phyloP scores from a whole-genome alignment of 305 asterid species.

The Fraxinus albicans region DNA sequence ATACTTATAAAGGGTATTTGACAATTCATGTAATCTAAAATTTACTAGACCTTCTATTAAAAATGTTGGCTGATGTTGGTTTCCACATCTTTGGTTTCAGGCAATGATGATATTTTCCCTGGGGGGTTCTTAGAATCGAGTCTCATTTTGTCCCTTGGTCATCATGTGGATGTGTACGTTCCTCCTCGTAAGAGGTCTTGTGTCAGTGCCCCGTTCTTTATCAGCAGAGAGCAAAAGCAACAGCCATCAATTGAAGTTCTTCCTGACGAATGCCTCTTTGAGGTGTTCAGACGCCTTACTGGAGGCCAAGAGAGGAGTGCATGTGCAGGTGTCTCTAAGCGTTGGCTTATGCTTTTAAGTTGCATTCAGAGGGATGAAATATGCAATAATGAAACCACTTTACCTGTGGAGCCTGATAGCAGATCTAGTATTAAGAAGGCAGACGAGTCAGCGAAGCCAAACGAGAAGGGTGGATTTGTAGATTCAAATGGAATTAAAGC shows the following conservation, averaged over 20 bases:
- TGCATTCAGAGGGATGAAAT: slow-evolving; percentile 67
- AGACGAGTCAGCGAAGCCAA: slow-evolving; percentile 25
- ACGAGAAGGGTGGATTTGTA: slow-evolving; percentile 37
- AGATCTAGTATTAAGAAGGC: slow-evolving; percentile 26
- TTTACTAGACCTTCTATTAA: background rate
- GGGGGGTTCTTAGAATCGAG: slow-evolving; percentile 55
- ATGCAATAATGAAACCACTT: slow-evolving; percentile 17
- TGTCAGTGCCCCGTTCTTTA: slow-evolving; percentile 62
- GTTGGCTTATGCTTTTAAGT: slow-evolving; percentile 89
- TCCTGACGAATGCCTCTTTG: slow-evolving; percentile 97
- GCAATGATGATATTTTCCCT: slow-evolving; percentile 45
- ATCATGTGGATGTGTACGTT: slow-evolving; percentile 64
- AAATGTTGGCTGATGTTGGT: slow-evolving; percentile 24
- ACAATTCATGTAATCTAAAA: background rate
- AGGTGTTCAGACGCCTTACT: slow-evolving; percentile 76
- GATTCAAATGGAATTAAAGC: slow-evolving; percentile 23
- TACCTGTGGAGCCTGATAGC: slow-evolving; percentile 34
- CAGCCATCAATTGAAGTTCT: slow-evolving; percentile 76
- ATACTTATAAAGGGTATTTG: background rate
- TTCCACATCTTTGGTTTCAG: slow-evolving; percentile 37
- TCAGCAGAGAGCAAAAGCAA: slow-evolving; percentile 40
- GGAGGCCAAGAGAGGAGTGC: slow-evolving; percentile 71
- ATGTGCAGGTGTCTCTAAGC: slow-evolving; percentile 85
- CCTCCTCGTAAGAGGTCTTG: slow-evolving; percentile 82
- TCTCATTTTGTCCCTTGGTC: slow-evolving; percentile 46